phyloP scores from a whole-genome alignment of 306 rosid species.

The Quercus glauca region DNA sequence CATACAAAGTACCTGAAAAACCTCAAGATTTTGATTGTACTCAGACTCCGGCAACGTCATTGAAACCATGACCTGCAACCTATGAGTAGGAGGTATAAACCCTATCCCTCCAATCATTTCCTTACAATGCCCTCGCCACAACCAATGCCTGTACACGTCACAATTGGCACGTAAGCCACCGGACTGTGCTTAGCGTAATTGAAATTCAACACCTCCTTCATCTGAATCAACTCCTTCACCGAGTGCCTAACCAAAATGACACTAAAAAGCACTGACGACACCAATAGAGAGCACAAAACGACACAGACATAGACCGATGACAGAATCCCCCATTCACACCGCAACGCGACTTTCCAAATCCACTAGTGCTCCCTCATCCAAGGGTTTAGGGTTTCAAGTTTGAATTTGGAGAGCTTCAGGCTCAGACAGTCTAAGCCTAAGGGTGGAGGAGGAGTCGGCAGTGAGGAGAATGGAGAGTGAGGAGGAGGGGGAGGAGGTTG shows the following conservation, averaged over 20 bases:
- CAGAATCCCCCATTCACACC: conserved; percentile 63
- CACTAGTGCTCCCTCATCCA: conserved; percentile 33
- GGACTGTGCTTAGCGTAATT: conserved; percentile 68
- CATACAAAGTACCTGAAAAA: conserved; percentile 55
- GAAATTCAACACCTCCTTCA: conserved; percentile 58
- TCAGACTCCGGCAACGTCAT: conserved; percentile 65
- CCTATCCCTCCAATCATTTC: conserved; percentile 21
- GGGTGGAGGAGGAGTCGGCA: conserved; percentile 10
- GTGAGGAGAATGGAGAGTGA: background rate
- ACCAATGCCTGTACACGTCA: conserved; percentile 34
- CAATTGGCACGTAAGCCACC: conserved; percentile 56
- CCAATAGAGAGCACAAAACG: conserved; percentile 42
- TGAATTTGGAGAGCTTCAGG: conserved; percentile 19
- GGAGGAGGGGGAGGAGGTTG: conserved; percentile 10
- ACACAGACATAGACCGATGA: conserved; percentile 56
- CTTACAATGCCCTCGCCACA: conserved; percentile 32
- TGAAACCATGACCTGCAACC: conserved; percentile 41
- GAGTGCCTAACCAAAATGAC: conserved; percentile 47
- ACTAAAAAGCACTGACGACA: conserved; percentile 47
- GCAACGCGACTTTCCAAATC: conserved; percentile 48
- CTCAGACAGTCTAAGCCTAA: conserved; percentile 22
- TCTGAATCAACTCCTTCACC: conserved; percentile 54
- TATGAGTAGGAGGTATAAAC: conserved; percentile 48
- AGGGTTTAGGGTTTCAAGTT: conserved; percentile 26
- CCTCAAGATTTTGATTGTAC: conserved; percentile 75